Percentiles rank a stretch among this genome's conserved stretches.
phyloP scores from a whole-genome alignment of 2,329 filamentous ascomycete species.

The Neopestalotiopsis sp. region DNA sequence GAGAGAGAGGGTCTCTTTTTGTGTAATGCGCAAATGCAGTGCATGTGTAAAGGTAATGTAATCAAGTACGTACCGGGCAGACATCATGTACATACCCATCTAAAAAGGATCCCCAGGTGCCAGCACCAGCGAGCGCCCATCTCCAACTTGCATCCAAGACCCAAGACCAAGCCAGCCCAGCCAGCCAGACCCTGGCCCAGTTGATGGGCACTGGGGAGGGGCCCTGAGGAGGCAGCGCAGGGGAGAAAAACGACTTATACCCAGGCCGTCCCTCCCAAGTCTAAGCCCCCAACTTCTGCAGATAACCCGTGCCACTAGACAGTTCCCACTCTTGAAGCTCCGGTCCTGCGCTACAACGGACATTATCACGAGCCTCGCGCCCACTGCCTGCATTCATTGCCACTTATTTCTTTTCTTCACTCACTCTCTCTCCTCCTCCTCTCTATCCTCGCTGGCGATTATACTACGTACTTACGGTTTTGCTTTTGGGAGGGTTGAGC shows the following conservation, averaged over 20 bases:
- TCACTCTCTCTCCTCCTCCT: neutral
- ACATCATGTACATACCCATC: neutral
- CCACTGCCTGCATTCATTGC: neutral
- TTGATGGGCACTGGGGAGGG: conserved; percentile 1
- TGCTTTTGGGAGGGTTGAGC: neutral
- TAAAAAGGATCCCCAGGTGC: too few relatives aligned
- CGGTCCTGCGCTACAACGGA: conserved; percentile 7
- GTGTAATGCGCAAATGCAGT: neutral
- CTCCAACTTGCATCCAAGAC: neutral
- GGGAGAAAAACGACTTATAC: conserved; percentile 17
- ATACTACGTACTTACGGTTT: neutral
- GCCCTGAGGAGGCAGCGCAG: conserved; percentile 1
- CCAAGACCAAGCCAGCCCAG: neutral
- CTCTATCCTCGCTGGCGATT: neutral
- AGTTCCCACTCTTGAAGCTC: conserved; percentile 3
- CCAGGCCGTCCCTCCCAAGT: conserved; percentile 17
- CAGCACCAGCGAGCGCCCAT: neutral
- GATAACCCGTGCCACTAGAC: conserved; percentile 16
- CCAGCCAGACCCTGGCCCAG: neutral
- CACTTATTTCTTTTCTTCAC: neutral
- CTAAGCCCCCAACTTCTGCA: conserved; percentile 13
- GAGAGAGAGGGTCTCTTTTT: neutral
- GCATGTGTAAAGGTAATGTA: conserved; percentile 3
- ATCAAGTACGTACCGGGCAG: neutral
- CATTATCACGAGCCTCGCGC: conserved; percentile 15